These are phyloP conservation scores for Sideroxylon spinosum DNA, from an alignment of 179 eudicot species.

Conservation along the genomic window DNA sequence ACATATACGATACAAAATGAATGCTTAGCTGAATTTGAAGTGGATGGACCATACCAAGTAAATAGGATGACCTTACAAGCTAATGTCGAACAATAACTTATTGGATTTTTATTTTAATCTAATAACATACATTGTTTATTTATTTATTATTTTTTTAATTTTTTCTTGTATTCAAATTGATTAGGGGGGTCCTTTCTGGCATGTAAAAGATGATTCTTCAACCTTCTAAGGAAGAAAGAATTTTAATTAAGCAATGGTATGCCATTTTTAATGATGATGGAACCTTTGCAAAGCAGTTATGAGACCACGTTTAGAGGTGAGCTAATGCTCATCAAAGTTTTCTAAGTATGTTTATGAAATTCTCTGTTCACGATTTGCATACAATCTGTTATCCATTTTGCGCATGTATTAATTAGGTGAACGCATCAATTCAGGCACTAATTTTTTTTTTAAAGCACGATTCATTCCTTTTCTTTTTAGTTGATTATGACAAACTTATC, in stretches of 20 bases:
- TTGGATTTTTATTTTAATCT: constrained; percentile 11
- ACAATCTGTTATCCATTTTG: neutral
- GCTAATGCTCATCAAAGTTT: constrained; percentile 99
- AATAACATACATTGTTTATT: neutral
- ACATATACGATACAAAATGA: too few species aligned
- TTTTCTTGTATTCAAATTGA: neutral
- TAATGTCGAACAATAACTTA: constrained; percentile 10
- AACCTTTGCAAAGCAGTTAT: constrained; percentile 95
- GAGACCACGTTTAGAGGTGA: constrained; percentile 99
- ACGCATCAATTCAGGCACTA: neutral
- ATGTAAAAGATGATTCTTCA: constrained; percentile 92
- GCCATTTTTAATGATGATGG: constrained; percentile 99
- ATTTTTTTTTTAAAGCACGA: neutral
- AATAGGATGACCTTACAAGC: too few species aligned
- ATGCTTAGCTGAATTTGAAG: too few species aligned
- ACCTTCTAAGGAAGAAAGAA: constrained; percentile 74
- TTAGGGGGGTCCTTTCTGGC: constrained; percentile 20
- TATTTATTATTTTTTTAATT: neutral
- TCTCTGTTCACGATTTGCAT: neutral
- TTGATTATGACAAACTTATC: too few species aligned
- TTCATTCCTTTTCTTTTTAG: neutral
- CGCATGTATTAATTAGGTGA: neutral
- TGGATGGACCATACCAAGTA: too few species aligned
- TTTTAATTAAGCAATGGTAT: constrained; percentile 89
- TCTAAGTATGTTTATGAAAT: constrained; percentile 56